Evolutionary conservation across 495 filamentous ascomycete species (phyloP).

Genomic region (Penicillium tannophilum): DNA sequence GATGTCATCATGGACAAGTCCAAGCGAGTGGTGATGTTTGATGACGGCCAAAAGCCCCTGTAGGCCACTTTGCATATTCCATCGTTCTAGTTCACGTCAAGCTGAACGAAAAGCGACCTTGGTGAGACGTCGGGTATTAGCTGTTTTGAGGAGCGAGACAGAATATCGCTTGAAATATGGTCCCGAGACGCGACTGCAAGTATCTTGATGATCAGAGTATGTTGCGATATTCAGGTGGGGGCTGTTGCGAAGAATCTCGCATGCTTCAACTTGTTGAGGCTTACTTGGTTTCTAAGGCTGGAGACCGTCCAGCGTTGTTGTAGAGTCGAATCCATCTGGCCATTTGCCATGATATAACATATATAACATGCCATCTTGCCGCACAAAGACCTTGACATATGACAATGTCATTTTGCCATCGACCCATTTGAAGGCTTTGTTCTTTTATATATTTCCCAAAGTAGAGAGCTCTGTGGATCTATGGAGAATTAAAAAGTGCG

Average conservation of each 20-base stretch:
- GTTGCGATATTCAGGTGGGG: slow-evolving; percentile 42
- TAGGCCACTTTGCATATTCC: slow-evolving; percentile 22
- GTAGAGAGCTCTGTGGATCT: background rate
- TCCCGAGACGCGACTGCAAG: background rate
- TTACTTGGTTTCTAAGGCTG: slow-evolving; percentile 21
- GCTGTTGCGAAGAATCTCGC: slow-evolving; percentile 35
- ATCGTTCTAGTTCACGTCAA: slow-evolving; percentile 18
- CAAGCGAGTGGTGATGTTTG: slow-evolving; percentile 39
- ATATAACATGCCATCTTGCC: slow-evolving; percentile 26
- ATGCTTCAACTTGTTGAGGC: slow-evolving; percentile 28
- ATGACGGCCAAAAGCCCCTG: slow-evolving; percentile 35
- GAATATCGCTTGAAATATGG: background rate
- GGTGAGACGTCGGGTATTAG: slow-evolving; percentile 19
- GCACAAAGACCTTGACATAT: slow-evolving; percentile 25
- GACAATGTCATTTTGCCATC: slow-evolving; percentile 25
- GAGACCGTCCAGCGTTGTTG: slow-evolving; percentile 23
- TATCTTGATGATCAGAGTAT: slow-evolving; percentile 27
- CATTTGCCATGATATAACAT: slow-evolving; percentile 29
- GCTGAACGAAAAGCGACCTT: slow-evolving; percentile 26
- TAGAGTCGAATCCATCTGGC: slow-evolving; percentile 18
- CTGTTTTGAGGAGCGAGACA: slow-evolving; percentile 28
- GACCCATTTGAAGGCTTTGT: slow-evolving; percentile 25
- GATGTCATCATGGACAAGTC: slow-evolving; percentile 42
- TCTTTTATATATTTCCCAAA: slow-evolving; percentile 25
- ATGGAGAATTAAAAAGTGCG: no score